Evolutionary conservation across 371 early-diverging fungal genomes (phyloP), one percentile per base, ranked within the genome.

Genomic region (Rhizopus delemar): DNA sequence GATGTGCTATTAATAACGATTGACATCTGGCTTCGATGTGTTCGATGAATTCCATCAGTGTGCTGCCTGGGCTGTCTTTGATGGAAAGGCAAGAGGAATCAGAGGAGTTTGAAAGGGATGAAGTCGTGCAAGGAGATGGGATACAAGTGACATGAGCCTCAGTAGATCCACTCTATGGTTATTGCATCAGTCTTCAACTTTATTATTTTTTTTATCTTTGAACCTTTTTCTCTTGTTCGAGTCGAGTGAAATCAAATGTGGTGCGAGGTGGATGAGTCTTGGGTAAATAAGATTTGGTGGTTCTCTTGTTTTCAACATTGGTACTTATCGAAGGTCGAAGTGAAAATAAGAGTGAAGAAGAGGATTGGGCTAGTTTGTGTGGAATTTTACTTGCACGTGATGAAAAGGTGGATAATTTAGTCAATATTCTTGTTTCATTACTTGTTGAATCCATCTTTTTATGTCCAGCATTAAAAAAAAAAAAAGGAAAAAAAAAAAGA

Each of bases 311-410:
- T 33, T 36, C 52, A 31, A 15, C 45, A 22, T 56, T 53, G 38
- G 51, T 50, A 39, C 58, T 62, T 5, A 62, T 38, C 16, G 62
- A 55, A 15, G 62, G 67, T 41, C 45, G 48, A 22, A 59, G 50
- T 29, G 59, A 52, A 48, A 67, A 67, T 31, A 62, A 56, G 13
- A 38, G 13, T 11, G 11, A 11, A 13, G 39, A 38, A 5, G 59
- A 48, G 5, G 62, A 53, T 38, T 62, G 67, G 31, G 54, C 67
- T 22, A 67, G 22, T 38, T 48, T 62, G 39, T 67, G 67, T 51
- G 67, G 63, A 33, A 67, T 62, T 59, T 62, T 67, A 35, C 67
- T 56, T 6, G 67, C 63, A 55, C 63, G 59, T 58, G 67, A 59
- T 41, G 67, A 62, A 16, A 66, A 46, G 8, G 62, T 61, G 2